Evolutionary conservation across 225 moss, liverwort and hornwort species (phyloP).

Genomic region (Marchantia polymorpha): DNA sequence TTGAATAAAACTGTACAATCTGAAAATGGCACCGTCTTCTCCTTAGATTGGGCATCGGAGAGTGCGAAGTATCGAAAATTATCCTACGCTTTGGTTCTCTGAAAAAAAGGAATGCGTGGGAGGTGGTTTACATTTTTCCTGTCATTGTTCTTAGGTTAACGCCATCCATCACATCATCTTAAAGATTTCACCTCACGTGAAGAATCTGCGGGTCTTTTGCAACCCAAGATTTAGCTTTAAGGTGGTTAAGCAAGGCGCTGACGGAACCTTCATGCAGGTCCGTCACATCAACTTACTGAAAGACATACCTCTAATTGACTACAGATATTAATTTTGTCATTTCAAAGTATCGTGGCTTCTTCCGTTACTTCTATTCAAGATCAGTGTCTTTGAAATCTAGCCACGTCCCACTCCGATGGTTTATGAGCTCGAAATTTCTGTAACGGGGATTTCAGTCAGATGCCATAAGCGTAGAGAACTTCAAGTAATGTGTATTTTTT

Average conservation of each 20-base stretch:
- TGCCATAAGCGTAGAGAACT: too few relatives aligned
- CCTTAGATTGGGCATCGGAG: not conserved
- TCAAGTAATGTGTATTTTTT: not conserved
- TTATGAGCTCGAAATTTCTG: too few relatives aligned
- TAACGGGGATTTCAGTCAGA: too few relatives aligned
- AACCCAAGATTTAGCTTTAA: not conserved
- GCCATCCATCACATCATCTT: not conserved
- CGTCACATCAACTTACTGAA: not conserved
- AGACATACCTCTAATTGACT: not conserved
- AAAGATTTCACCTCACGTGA: not conserved
- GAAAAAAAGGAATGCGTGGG: not conserved
- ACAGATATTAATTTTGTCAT: not conserved
- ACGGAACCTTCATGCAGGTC: not conserved
- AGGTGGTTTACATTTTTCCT: not conserved
- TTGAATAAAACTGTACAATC: not conserved
- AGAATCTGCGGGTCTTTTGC: not conserved
- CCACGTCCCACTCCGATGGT: too few relatives aligned
- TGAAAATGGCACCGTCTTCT: not conserved
- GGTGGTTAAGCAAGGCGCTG: not conserved
- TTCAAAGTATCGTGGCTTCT: not conserved
- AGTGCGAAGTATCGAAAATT: too few relatives aligned
- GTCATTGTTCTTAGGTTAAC: not conserved
- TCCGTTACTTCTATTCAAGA: too few relatives aligned
- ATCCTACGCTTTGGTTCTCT: too few relatives aligned
- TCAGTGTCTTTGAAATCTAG: too few relatives aligned